Base-by-base conservation (phyloP, 306 rosid genomes). In the Cucurbita ficifolia region DNA sequence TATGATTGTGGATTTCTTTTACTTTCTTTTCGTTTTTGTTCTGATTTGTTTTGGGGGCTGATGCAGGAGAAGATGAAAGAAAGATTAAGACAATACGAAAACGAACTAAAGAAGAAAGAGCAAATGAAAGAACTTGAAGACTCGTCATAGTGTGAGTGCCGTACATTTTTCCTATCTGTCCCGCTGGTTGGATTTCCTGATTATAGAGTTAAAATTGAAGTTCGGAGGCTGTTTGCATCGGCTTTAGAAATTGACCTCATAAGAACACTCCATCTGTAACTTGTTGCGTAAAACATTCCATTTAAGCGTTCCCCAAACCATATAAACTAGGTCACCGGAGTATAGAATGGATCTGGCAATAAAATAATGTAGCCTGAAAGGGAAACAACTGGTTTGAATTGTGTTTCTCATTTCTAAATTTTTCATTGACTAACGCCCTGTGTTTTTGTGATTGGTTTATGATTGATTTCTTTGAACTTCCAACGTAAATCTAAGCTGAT, bases 51-150 rank as follows among this genome's bases (percentile, higher is more conserved):
- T 39, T 38, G 24, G 24, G 19, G 14, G 13, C 5, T 33, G 57
- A 48, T 77, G 12, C 87, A 88, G 96, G 96, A 83, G 87, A 94
- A 78, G 76, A 83, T 87, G 96, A 83, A 84, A 19, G 97, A 90
- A 82, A 85, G 88, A 29, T 53, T 86, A 56, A 88, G 76, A 79
- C 63, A 76, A 45, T 90, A 93, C 38, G 94, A 93, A 46, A 83
- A 60, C 11, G 94, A 93, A 71, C 79, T 87, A 84, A 83, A 76
- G 79, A 90, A 81, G 79, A 89, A 72, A 73, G 91, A 89, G 83
- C 78, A 83, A 63, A 19, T 86, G 65, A 79, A 83, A 21, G 91
- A 85, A 69, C 76, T 89, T 56, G 90, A 89, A 70, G 96, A 94
- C 58, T 85, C 91, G 0, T 17, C 82, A 12, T 86, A 84, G 85